These are phyloP conservation scores for Pisolithus thermaeus DNA, from an alignment of 1,284 basidiomycete genomes.

Conservation along the genomic window DNA sequence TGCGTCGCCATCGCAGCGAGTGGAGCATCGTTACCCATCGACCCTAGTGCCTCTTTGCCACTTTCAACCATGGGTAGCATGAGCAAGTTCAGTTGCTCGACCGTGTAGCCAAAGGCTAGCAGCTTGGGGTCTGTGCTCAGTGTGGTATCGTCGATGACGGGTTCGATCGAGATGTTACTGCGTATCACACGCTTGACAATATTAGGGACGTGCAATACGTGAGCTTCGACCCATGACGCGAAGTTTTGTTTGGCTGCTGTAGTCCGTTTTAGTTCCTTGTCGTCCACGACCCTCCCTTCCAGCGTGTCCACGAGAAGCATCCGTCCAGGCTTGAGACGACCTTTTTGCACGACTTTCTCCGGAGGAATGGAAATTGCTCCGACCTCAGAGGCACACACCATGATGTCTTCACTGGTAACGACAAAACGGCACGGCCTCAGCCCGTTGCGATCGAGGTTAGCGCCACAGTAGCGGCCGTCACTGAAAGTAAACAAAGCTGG, in stretches of 20 bases:
- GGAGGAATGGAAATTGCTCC: slow-evolving; percentile 84
- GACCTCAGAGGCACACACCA: slow-evolving; percentile 95
- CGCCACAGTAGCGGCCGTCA: slow-evolving; percentile 94
- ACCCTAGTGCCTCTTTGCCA: slow-evolving; percentile 92
- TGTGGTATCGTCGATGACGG: slow-evolving; percentile 64
- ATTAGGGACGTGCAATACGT: slow-evolving; percentile 80
- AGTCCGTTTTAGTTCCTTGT: slow-evolving; percentile 87
- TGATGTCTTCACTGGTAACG: slow-evolving; percentile 91
- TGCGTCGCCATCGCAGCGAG: slow-evolving; percentile 91
- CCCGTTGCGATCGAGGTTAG: slow-evolving; percentile 93
- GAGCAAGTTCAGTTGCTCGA: slow-evolving; percentile 89
- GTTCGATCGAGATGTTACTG: slow-evolving; percentile 49
- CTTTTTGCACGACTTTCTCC: slow-evolving; percentile 90
- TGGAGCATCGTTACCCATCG: slow-evolving; percentile 96
- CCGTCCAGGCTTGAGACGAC: slow-evolving; percentile 90
- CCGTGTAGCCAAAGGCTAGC: slow-evolving; percentile 89
- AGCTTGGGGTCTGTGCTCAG: slow-evolving; percentile 87
- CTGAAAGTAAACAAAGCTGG: slow-evolving; percentile 95
- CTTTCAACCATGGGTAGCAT: slow-evolving; percentile 91
- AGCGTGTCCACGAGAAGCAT: slow-evolving; percentile 95
- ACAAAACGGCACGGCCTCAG: slow-evolving; percentile 91
- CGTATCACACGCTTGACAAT: slow-evolving; percentile 87
- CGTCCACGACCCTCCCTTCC: slow-evolving; percentile 92
- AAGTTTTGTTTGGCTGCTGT: slow-evolving; percentile 92
- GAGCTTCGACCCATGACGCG: slow-evolving; percentile 85